Base-by-base conservation (phyloP, 164 flowering plant genomes). In the Vitis riparia region DNA sequence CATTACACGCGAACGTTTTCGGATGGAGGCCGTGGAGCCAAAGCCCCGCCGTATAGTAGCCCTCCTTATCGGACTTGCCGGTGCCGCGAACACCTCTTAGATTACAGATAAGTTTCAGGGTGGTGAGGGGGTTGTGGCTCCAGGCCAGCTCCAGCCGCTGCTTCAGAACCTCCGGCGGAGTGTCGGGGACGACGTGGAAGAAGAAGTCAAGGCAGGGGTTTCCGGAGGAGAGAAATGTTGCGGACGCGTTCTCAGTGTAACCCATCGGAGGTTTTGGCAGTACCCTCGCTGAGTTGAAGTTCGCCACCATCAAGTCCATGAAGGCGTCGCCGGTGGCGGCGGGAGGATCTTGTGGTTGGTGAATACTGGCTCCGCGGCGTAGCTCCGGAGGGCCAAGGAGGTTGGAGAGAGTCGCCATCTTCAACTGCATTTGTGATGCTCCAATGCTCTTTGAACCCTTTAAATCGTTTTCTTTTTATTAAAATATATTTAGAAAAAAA, bases 131-230 rank as follows among this genome's bases (percentile, higher is more conserved):
- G 23, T 85, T 70, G 63, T 75, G 75, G 1, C 57, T 73, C 90
- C 90, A 88, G 0, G 90, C 82, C 37, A 63, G 13, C 1, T 64
- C 44, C 5, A 85, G 71, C 51, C 72, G 66, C 1, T 55, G 37
- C 53, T 8, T 76, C 59, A 85, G 65, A 27, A 1, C 32, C 11
- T 79, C 72, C 8, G 80, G 48, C 7, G 81, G 81, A 11, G 84
- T 86, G 52, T 76, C 75, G 9, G 86, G 92, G 8, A 84, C 84
- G 16, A 81, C 75, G 59, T 84, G 91, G 82, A 85, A 89, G 81
- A 89, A 89, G 86, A 89, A 87, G 59, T 89, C 87, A 19, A 87
- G 77, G 65, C 86, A 84, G 2, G 87, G 87, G 67, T 89, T 77
- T 7, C 87, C 84, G 65, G 89, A 63, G 67, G 85, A 56, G 14